phyloP scores from a whole-genome alignment of 2,329 filamentous ascomycete genomes.

The Trematosphaeria pertusa region DNA sequence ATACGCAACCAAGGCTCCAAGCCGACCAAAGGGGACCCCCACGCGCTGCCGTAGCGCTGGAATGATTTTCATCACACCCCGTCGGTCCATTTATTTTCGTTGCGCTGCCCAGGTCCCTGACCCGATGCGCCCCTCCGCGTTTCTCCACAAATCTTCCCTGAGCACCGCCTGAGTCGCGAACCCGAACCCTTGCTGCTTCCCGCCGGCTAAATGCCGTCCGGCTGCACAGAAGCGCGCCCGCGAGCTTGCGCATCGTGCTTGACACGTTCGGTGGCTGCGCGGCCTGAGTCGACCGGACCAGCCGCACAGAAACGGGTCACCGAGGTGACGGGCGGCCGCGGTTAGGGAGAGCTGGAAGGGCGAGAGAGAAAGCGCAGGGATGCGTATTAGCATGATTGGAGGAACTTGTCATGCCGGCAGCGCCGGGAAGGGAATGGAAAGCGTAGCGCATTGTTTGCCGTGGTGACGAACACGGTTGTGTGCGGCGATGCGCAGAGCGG shows the following conservation, averaged over 20 bases:
- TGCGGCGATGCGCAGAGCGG: too few relatives aligned
- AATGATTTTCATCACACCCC: constrained; percentile 9
- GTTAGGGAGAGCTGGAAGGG: background rate
- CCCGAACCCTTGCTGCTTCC: constrained; percentile 3
- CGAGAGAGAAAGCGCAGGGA: background rate
- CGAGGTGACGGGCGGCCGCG: background rate
- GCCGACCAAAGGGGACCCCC: background rate
- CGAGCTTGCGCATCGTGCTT: background rate
- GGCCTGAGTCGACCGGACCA: too few relatives aligned
- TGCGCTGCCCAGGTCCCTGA: constrained; percentile 1
- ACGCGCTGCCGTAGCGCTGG: constrained; percentile 2
- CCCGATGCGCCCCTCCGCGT: too few relatives aligned
- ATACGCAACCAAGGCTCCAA: background rate
- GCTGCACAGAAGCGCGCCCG: background rate
- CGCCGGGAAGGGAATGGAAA: too few relatives aligned
- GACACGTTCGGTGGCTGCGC: too few relatives aligned
- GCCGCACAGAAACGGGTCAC: background rate
- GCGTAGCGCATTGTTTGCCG: too few relatives aligned
- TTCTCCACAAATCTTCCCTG: constrained; percentile 18
- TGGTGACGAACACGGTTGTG: too few relatives aligned
- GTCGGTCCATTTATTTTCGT: constrained; percentile 7
- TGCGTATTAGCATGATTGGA: too few relatives aligned
- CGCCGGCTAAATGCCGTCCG: constrained; percentile 21
- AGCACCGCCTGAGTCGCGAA: background rate
- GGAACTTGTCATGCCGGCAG: too few relatives aligned